Evolutionary conservation across 2,329 filamentous ascomycete genomes (phyloP).

Genomic region (Chaetomiaceae sp.): DNA sequence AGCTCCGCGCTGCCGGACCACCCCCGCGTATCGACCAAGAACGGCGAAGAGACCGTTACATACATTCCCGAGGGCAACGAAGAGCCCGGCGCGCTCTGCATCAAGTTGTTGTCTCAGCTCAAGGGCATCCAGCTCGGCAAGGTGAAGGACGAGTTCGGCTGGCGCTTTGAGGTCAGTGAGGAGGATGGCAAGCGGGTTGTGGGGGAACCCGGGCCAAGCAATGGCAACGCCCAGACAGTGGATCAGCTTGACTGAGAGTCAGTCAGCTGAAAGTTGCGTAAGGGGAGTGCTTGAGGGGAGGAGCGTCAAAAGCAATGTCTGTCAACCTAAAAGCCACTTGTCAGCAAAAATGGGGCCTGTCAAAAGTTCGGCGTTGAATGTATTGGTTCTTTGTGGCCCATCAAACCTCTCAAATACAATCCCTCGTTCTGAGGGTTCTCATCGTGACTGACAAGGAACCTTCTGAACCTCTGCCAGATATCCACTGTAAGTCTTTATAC

Average conservation of each 20-base stretch:
- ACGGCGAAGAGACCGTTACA: constrained; percentile 47
- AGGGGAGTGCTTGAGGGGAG: too few relatives aligned
- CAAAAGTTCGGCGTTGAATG: too few relatives aligned
- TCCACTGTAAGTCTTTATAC: too few relatives aligned
- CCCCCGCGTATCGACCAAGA: constrained; percentile 36
- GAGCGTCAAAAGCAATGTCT: too few relatives aligned
- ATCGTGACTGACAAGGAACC: too few relatives aligned
- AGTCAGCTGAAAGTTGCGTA: too few relatives aligned
- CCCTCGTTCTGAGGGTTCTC: too few relatives aligned
- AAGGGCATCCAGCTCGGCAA: constrained; percentile 84
- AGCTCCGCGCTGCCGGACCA: constrained; percentile 36
- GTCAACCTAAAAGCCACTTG: too few relatives aligned
- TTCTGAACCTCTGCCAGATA: too few relatives aligned
- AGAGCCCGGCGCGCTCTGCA: constrained; percentile 68
- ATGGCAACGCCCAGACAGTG: constrained; percentile 29
- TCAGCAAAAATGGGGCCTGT: too few relatives aligned
- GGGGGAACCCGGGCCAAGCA: constrained; percentile 28
- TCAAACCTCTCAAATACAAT: too few relatives aligned
- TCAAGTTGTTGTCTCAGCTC: constrained; percentile 68
- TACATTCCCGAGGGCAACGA: constrained; percentile 54
- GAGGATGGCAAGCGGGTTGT: constrained; percentile 42
- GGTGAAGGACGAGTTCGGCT: constrained; percentile 70
- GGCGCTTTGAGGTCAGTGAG: constrained; percentile 52
- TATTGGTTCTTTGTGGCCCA: too few relatives aligned
- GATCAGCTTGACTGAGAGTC: constrained; percentile 35